These are phyloP conservation scores for Vigna trinervia DNA, from an alignment of 306 rosid species.

Conservation along the genomic window DNA sequence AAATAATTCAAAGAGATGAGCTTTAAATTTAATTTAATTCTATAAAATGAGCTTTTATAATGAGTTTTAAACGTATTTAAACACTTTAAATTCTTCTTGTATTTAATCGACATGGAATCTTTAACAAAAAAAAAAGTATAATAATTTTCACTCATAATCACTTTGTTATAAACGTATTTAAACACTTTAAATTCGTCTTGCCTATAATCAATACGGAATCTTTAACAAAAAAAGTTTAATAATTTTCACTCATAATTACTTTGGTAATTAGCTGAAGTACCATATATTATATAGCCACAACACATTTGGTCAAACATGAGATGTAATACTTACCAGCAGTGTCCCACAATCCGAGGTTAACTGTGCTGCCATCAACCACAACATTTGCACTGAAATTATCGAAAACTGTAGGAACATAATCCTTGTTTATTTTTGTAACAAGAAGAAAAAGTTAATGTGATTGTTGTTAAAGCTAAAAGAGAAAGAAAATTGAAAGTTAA, in stretches of 20 bases:
- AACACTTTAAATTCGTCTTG: too few species aligned
- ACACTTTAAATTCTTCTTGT: too few species aligned
- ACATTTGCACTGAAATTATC: constrained; percentile 30
- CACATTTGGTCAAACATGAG: background rate
- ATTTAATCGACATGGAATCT: too few species aligned
- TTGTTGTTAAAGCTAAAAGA: background rate
- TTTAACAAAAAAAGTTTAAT: background rate
- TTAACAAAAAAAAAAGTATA: too few species aligned
- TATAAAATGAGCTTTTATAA: too few species aligned
- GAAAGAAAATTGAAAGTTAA: background rate
- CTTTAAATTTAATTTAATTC: too few species aligned
- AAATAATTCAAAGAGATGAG: too few species aligned
- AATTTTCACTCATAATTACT: background rate
- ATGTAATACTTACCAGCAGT: constrained; percentile 10
- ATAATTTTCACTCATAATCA: too few species aligned
- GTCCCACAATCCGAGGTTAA: constrained; percentile 24
- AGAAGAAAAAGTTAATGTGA: background rate
- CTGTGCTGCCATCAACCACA: constrained; percentile 26
- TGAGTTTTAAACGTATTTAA: too few species aligned
- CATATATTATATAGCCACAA: background rate
- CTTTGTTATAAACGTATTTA: too few species aligned
- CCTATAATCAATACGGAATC: too few species aligned
- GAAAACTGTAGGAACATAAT: constrained; percentile 24
- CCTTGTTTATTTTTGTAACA: background rate
- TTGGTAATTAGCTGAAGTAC: background rate